Conservation (phyloP, 179 eudicot species). For the Spinacia oleracea region DNA sequence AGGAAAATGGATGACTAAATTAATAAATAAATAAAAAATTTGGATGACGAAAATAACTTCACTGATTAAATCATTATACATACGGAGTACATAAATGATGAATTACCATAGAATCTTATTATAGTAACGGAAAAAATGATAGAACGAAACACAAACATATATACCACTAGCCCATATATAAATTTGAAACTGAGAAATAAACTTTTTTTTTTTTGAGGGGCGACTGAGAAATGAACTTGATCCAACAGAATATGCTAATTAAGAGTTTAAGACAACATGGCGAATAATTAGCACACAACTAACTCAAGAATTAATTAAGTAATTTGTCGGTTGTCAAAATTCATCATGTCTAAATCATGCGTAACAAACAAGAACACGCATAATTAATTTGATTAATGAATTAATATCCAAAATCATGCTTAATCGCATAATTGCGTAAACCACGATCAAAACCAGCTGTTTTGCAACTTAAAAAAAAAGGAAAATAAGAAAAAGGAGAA, state of each 20-base stretch:
- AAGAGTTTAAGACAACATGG: too few relatives aligned
- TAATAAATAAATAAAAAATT: not conserved
- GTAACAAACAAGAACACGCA: slow-evolving; percentile 23
- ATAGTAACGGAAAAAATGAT: not conserved
- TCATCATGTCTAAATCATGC: not conserved
- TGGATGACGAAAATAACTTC: not conserved
- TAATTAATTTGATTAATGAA: not conserved
- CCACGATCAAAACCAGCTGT: slow-evolving; percentile 12
- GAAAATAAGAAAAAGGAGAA: not conserved
- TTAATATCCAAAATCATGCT: not conserved
- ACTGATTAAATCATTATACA: not conserved
- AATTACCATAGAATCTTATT: not conserved
- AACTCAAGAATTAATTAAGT: not conserved
- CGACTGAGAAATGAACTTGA: too few relatives aligned
- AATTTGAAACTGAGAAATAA: too few relatives aligned
- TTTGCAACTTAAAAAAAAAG: not conserved
- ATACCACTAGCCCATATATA: too few relatives aligned
- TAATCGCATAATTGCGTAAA: slow-evolving; percentile 18
- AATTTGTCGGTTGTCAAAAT: not conserved
- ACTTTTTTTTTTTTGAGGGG: too few relatives aligned
- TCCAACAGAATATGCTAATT: not conserved
- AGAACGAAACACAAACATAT: not conserved
- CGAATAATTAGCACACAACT: not conserved
- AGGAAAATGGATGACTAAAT: not conserved
- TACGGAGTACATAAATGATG: not conserved